Evolutionary conservation across 768 basidiomycete genomes (phyloP).

Genomic region (Xanthoconium purpureum): DNA sequence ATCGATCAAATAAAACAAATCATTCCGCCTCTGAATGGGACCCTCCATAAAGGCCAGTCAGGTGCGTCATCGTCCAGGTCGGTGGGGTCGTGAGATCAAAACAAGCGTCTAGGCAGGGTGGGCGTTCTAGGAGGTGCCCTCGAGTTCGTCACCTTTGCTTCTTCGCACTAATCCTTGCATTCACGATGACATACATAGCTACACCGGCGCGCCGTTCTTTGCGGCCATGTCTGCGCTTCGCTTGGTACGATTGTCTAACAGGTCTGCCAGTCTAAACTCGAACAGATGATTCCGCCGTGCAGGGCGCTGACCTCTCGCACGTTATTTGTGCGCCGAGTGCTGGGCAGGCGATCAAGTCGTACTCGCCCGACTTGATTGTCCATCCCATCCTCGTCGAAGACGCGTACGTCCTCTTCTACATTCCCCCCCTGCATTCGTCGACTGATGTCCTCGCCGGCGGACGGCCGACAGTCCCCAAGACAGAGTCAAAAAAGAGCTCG

Average conservation of each 20-base stretch:
- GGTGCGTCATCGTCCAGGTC: constrained; percentile 41
- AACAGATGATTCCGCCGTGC: neutral
- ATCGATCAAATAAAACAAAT: constrained; percentile 73
- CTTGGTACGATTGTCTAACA: constrained; percentile 45
- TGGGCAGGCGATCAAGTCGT: constrained; percentile 91
- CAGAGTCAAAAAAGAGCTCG: constrained; percentile 49
- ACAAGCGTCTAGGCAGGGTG: constrained; percentile 60
- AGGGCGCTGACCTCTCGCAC: constrained; percentile 95
- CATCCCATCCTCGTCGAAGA: constrained; percentile 84
- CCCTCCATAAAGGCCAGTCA: constrained; percentile 93
- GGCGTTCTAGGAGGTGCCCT: constrained; percentile 92
- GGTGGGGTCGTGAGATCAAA: neutral
- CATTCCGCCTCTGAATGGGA: constrained; percentile 86
- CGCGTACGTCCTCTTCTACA: constrained; percentile 41
- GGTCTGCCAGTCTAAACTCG: neutral
- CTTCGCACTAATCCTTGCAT: neutral
- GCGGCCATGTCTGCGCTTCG: constrained; percentile 88
- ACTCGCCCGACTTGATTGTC: constrained; percentile 95
- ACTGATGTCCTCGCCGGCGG: neutral
- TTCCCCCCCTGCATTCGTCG: neutral
- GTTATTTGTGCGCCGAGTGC: constrained; percentile 95
- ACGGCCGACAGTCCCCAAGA: constrained; percentile 41
- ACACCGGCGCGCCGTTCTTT: constrained; percentile 96
- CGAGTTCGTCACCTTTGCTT: constrained; percentile 60
- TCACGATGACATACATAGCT: constrained; percentile 46